These are phyloP conservation scores for Aspergillus sclerotioniger DNA, from an alignment of 495 filamentous ascomycete genomes.

Conservation along the genomic window DNA sequence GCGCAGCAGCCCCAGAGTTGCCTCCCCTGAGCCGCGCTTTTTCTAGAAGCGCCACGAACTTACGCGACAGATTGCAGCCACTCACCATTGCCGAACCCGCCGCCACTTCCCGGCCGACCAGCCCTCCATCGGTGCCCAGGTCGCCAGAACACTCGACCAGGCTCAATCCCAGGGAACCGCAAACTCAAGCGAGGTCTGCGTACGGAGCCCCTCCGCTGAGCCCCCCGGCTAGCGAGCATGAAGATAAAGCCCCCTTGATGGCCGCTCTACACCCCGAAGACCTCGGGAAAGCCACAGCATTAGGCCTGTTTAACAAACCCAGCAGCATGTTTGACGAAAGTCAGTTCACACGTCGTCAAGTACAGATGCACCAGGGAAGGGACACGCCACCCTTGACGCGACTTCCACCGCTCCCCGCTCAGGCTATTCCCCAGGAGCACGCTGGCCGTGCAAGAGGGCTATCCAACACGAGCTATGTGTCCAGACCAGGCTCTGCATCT, in stretches of 20 bases:
- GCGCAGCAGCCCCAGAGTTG: constrained; percentile 40
- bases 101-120: constrained; percentile 43
- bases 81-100: constrained; percentile 42
- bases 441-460: constrained; percentile 38
- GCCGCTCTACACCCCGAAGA: constrained; percentile 71
- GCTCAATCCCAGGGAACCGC: constrained; percentile 23
- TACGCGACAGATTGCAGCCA: constrained; percentile 57
- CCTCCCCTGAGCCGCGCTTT: constrained; percentile 36
- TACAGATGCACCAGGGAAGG: constrained; percentile 70
- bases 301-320: constrained; percentile 82
- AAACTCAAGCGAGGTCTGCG: constrained; percentile 29
- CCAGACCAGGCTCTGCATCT: constrained; percentile 43
- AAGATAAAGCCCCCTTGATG: constrained; percentile 54
- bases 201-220: constrained; percentile 65
- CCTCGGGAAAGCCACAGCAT: constrained; percentile 78
- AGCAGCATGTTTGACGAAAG: constrained; percentile 74
- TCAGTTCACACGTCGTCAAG: constrained; percentile 77
- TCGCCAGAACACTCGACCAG: constrained; percentile 33
- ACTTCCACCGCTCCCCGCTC: constrained; percentile 34
- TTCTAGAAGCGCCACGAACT: constrained; percentile 55
- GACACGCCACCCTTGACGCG: constrained; percentile 42
- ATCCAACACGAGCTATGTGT: constrained; percentile 43
- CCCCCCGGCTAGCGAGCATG: constrained; percentile 68
- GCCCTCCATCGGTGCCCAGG: constrained; percentile 47
- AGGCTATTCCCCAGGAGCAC: constrained; percentile 29